Percentiles rank a stretch among this genome's conserved stretches.
Evolutionary conservation across 1,284 basidiomycete genomes (phyloP).

Genomic region (Rhodotorula sp.): DNA sequence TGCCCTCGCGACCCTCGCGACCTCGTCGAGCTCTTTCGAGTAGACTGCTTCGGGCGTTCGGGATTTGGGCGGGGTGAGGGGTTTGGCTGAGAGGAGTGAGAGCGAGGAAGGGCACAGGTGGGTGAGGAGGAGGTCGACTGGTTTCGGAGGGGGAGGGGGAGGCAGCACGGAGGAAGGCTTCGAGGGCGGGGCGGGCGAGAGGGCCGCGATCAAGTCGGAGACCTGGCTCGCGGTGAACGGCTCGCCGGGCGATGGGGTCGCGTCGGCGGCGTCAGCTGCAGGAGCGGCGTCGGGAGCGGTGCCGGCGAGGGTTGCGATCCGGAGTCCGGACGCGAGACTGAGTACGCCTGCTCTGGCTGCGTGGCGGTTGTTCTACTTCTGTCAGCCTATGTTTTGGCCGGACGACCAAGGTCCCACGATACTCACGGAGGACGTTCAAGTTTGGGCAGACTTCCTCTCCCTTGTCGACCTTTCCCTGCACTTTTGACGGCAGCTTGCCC

Average conservation of each 20-base stretch:
- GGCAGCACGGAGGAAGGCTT: conserved; percentile 50
- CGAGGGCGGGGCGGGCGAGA: conserved; percentile 52
- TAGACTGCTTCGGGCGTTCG: conserved; percentile 13
- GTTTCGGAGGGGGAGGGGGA: conserved; percentile 48
- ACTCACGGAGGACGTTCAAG: conserved; percentile 77
- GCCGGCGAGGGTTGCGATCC: conserved; percentile 81
- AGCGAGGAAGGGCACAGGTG: conserved; percentile 69
- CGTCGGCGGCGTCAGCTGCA: not conserved
- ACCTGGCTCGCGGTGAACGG: conserved; percentile 65
- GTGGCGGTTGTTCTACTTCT: not conserved
- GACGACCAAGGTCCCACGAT: not conserved
- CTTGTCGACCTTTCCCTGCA: conserved; percentile 69
- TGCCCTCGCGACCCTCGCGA: conserved; percentile 55
- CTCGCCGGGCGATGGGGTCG: conserved; percentile 56
- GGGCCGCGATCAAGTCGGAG: conserved; percentile 67
- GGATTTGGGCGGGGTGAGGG: conserved; percentile 14
- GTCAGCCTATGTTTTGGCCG: not conserved
- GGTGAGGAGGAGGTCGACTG: conserved; percentile 72
- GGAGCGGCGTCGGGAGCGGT: conserved; percentile 37
- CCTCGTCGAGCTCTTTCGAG: conserved; percentile 28
- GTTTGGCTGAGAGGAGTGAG: conserved; percentile 61
- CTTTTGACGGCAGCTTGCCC: conserved; percentile 64
- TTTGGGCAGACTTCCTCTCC: conserved; percentile 74
- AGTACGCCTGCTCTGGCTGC: conserved; percentile 78
- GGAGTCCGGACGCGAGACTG: conserved; percentile 76